phyloP scores from a whole-genome alignment of 1,284 basidiomycete species.

The Heterobasidion irregulare region DNA sequence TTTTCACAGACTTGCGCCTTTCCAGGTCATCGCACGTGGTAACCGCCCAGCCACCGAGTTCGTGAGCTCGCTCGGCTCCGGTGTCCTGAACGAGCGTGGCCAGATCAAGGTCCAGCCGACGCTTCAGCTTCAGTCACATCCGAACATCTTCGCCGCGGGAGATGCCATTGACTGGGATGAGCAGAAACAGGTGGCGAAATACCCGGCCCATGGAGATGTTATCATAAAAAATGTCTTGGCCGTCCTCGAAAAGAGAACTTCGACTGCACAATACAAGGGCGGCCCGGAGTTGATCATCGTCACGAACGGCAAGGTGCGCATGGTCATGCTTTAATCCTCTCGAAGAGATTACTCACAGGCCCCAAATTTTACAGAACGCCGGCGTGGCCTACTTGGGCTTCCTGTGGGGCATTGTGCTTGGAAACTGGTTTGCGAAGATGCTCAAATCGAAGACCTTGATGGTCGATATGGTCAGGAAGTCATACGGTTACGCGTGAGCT shows the following conservation, averaged over 20 bases:
- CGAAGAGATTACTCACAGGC: neutral
- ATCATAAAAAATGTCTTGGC: constrained; percentile 38
- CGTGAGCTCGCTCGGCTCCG: constrained; percentile 32
- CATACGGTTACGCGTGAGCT: constrained; percentile 21
- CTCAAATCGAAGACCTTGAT: constrained; percentile 20
- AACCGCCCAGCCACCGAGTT: constrained; percentile 42
- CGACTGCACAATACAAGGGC: constrained; percentile 40
- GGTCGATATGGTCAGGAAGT: constrained; percentile 12
- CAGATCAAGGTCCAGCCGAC: constrained; percentile 42
- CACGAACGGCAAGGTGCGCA: constrained; percentile 51
- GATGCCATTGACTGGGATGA: constrained; percentile 53
- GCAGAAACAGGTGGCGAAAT: constrained; percentile 50
- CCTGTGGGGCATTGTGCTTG: constrained; percentile 34
- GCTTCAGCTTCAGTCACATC: constrained; percentile 38
- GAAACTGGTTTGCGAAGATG: constrained; percentile 16
- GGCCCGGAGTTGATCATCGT: constrained; percentile 43
- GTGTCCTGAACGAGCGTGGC: constrained; percentile 30
- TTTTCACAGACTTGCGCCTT: neutral
- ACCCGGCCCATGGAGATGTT: constrained; percentile 30
- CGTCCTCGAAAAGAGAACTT: constrained; percentile 27
- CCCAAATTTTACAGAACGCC: constrained; percentile 26
- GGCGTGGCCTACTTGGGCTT: constrained; percentile 37
- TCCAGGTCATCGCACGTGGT: constrained; percentile 41
- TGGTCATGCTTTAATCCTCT: neutral
- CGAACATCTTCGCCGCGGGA: constrained; percentile 49